phyloP scores from a whole-genome alignment of 2,329 filamentous ascomycete species.

The Xylaria arbuscula region DNA sequence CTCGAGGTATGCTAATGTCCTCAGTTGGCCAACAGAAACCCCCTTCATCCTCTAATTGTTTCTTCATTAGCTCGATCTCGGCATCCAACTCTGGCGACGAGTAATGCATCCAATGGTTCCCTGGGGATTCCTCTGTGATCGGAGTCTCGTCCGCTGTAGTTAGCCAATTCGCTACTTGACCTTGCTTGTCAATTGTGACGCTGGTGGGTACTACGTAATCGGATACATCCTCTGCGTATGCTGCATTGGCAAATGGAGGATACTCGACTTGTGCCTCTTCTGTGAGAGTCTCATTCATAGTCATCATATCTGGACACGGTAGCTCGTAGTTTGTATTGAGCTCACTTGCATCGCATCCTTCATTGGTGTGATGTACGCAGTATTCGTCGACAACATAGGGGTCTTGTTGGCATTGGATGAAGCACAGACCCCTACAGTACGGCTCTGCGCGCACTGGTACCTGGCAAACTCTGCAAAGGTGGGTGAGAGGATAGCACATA shows the following conservation, averaged over 20 bases:
- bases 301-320: background rate
- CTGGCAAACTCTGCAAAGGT: slow-evolving; percentile 2
- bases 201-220: background rate
- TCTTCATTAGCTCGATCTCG: background rate
- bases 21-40: background rate
- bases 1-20: background rate
- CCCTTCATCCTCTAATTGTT: background rate
- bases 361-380: background rate
- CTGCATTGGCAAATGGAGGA: background rate
- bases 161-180: background rate
- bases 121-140: background rate
- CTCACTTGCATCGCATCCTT: background rate
- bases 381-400: background rate
- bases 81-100: background rate
- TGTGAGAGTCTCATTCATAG: background rate
- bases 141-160: background rate
- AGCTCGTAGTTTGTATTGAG: background rate
- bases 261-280: background rate
- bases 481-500: slow-evolving; percentile 12
- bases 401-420: background rate
- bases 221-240: slow-evolving; percentile 1
- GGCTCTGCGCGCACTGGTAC: background rate
- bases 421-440: slow-evolving; percentile 1
- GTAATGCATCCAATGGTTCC: background rate
- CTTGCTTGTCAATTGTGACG: background rate